Evolutionary conservation across 2,329 filamentous ascomycete genomes (phyloP).

Genomic region (Teratosphaeria destructans): DNA sequence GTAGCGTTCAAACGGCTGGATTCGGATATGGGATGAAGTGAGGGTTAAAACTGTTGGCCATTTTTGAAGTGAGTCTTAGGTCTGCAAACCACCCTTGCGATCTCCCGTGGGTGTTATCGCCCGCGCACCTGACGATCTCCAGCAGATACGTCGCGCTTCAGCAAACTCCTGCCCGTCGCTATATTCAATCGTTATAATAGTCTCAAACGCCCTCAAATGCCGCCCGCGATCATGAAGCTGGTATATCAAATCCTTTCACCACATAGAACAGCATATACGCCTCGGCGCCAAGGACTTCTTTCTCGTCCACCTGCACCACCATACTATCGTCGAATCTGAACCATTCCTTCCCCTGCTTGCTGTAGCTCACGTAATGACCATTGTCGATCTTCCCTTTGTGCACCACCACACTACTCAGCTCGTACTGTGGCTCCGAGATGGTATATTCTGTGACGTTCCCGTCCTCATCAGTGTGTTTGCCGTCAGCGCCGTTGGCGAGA

Average conservation of each 20-base stretch:
- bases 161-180: neutral
- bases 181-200: neutral
- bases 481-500: constrained; percentile 27
- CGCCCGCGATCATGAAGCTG: neutral
- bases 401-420: constrained; percentile 80
- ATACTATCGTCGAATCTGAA: constrained; percentile 94
- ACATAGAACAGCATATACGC: constrained; percentile 84
- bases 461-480: constrained; percentile 8
- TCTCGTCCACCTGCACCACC: constrained; percentile 72
- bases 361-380: constrained; percentile 87
- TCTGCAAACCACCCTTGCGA: no score
- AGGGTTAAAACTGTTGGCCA: no score
- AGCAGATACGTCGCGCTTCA: neutral
- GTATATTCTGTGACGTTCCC: neutral
- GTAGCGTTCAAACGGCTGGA: no score
- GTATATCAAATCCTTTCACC: constrained; percentile 12
- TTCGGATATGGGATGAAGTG: no score
- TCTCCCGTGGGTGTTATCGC: no score
- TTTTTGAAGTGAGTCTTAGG: no score
- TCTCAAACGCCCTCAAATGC: neutral
- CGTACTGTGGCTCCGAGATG: constrained; percentile 55
- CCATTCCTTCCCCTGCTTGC: constrained; percentile 72
- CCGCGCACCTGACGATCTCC: no score
- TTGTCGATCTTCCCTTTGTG: constrained; percentile 90
- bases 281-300: constrained; percentile 74